These are phyloP conservation scores for Clarireedia paspali DNA, from an alignment of 2,329 filamentous ascomycete genomes.

Conservation along the genomic window DNA sequence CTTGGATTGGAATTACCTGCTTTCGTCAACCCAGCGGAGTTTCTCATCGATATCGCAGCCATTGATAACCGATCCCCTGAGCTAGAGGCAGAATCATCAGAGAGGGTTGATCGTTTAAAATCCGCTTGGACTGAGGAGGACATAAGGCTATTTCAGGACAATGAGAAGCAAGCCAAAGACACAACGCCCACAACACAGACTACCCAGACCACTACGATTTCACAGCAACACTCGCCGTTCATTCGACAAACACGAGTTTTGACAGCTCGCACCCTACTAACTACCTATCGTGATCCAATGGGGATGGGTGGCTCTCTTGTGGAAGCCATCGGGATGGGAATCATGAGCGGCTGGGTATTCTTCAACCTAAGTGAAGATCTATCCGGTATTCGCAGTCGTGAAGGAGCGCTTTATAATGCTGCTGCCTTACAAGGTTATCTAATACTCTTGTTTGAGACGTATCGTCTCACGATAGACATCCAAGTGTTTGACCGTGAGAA, in stretches of 20 bases:
- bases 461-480: constrained; percentile 67
- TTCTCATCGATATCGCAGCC: constrained; percentile 66
- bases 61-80: constrained; percentile 64
- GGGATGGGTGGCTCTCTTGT: constrained; percentile 64
- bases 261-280: constrained; percentile 60
- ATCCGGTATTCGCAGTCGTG: constrained; percentile 63
- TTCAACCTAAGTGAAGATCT: constrained; percentile 56
- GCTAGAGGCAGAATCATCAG: constrained; percentile 50
- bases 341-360: constrained; percentile 69
- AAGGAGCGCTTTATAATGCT: constrained; percentile 66
- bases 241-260: constrained; percentile 56
- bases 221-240: constrained; percentile 43
- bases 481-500: constrained; percentile 69
- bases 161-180: constrained; percentile 7
- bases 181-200: neutral
- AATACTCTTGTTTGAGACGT: constrained; percentile 68
- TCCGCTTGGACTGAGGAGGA: constrained; percentile 46
- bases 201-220: constrained; percentile 18
- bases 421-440: constrained; percentile 69
- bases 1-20: constrained; percentile 55
- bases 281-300: constrained; percentile 69
- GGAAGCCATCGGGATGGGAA: constrained; percentile 62
- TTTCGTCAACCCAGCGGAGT: constrained; percentile 74
- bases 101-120: constrained; percentile 54
- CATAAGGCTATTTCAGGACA: constrained; percentile 15